Evolutionary conservation across 306 rosid genomes (phyloP), one percentile per base, ranked within the genome.

Genomic region (Castanospermum australe): DNA sequence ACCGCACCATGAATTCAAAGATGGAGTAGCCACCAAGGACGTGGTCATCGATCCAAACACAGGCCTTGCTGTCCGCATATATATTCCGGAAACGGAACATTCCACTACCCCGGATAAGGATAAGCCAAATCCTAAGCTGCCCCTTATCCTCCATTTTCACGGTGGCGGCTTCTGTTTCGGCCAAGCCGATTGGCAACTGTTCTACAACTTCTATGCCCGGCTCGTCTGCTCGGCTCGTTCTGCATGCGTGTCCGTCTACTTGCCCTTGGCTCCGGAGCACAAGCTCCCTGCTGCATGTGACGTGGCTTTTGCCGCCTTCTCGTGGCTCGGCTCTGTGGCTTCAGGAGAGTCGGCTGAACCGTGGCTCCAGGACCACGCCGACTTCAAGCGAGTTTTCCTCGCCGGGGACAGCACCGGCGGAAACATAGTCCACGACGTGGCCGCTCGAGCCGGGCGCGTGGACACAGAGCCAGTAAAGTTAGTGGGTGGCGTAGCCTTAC

Each of bases 181-280:
- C 76, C 63, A 30, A 50, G 15, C 76, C 60, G 60, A 71, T 35
- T 71, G 76, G 63, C 10, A 28, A 47, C 15, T 71, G 39, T 48
- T 28, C 57, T 50, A 32, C 25, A 20, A 50, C 30, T 71, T 71
- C 14, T 71, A 71, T 5, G 28, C 76, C 8, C 5, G 18, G 10
- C 61, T 51, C 22, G 76, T 51, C 17, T 17, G 63, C 45, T n/a
- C 5, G 6, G 36, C 61, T 28, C 17, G 48, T 17, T 39, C 18
- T 0, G 30, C 32, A 0, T 32, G 38, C 0, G 63, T 71, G 14
- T 71, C 76, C n/a, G 63, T 71, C 4, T 71, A 48, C 7, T 54
- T 71, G 59, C 76, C 76, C 12, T 20, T 71, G 8, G 76, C 76
- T 33, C 76, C 63, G 0, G 76, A 71, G 13, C 63, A 71, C 17